Evolutionary conservation across 257 asterid species (phyloP), one percentile per base, ranked within the genome.

Genomic region (Verbena officinalis): DNA sequence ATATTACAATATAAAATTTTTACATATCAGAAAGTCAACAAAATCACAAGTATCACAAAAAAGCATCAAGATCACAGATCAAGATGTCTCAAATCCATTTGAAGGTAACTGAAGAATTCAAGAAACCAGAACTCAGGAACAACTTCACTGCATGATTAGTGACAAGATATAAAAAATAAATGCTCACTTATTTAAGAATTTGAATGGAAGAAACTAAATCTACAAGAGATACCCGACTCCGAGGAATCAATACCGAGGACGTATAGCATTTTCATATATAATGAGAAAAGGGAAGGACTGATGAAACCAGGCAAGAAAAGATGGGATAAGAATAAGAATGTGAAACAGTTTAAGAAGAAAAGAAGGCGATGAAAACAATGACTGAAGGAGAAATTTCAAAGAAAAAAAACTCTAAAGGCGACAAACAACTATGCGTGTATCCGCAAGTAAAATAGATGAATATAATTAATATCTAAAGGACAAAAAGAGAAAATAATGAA

Each of bases 361-460:
- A 48, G 76, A 43, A 61, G 78, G 78, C 71, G 78, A 75, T 63
- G 78, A 64, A 70, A 70, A 72, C 70, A 55, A 71, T 10, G 77
- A 54, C 65, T 22, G 19, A 57, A 7, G 60, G 51, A 22, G 75
- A 60, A 64, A 67, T 45, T 39, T 67, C 61, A 67, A 64, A 49
- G 67, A 54, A 17, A 66, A n/a, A 67, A 55, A 43, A 62, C 65
- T 43, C 65, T 7, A 23, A 65, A 66, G 44, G 38, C 45, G 70
- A 62, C 73, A 74, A 74, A 57, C 14, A 45, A 21, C 27, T 59
- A 59, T 17, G 64, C 22, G 55, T 24, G 69, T 45, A 38, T 62
- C 23, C 27, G 70, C 62, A 56, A 56, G 55, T 59, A 19, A 57
- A 59, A 22, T 12, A n/a, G 75, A 62, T 33, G 68, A 70, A 74